Evolutionary conservation across 768 basidiomycete species (phyloP).

Genomic region (Albatrellus ellisii): DNA sequence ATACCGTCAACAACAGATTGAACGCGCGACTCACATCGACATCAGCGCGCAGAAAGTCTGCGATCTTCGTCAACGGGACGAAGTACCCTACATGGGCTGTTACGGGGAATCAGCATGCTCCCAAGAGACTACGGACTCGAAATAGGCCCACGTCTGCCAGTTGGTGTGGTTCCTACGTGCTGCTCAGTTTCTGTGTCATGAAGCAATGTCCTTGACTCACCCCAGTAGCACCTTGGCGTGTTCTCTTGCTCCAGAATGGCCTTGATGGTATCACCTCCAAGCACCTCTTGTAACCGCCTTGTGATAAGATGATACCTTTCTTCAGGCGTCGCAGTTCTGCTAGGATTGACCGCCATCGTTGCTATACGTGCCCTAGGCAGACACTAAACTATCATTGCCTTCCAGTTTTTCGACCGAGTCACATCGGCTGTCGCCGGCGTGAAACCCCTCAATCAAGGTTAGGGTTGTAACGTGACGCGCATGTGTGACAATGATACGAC

Average conservation of each 20-base stretch:
- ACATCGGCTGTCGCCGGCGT: neutral
- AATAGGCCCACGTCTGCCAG: slow-evolving; percentile 70
- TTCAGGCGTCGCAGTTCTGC: slow-evolving; percentile 15
- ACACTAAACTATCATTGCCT: no score
- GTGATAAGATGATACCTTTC: slow-evolving; percentile 75
- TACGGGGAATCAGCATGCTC: neutral
- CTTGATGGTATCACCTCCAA: slow-evolving; percentile 78
- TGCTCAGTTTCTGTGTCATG: neutral
- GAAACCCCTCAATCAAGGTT: no score
- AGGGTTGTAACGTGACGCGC: no score
- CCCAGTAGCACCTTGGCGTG: slow-evolving; percentile 85
- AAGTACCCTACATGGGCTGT: slow-evolving; percentile 96
- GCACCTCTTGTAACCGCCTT: slow-evolving; percentile 72
- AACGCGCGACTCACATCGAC: slow-evolving; percentile 58
- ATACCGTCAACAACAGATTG: no score
- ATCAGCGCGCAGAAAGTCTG: slow-evolving; percentile 89
- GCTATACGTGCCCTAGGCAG: no score
- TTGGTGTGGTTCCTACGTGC: slow-evolving; percentile 72
- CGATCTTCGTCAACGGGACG: slow-evolving; percentile 88
- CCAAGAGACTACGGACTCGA: neutral
- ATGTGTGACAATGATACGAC: no score
- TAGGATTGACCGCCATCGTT: no score
- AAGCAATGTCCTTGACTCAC: slow-evolving; percentile 29
- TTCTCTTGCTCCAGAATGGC: slow-evolving; percentile 65
- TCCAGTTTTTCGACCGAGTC: neutral